Base-by-base conservation (phyloP, 1,284 basidiomycete species). In the Caloboletus firmus region DNA sequence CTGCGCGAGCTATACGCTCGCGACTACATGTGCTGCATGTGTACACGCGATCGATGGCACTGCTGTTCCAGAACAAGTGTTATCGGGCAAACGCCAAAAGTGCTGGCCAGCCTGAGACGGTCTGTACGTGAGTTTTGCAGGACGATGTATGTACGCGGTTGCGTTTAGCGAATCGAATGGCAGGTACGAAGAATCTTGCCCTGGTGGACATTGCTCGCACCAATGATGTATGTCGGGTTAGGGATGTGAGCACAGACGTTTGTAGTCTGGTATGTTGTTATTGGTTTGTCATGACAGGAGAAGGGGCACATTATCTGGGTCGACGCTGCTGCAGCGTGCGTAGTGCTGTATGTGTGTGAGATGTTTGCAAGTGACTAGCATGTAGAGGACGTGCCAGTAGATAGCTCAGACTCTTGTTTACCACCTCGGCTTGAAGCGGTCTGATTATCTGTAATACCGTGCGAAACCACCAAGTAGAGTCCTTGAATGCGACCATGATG, bases 401-500 rank as follows among this genome's bases (percentile, higher is more conserved):
- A 41, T 20, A 22, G 43, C 8, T 11, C 6, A 3, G 28, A n/a
- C n/a, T n/a, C n/a, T n/a, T n/a, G n/a, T n/a, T n/a, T n/a, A n/a
- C n/a, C n/a, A n/a, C n/a, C n/a, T n/a, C n/a, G n/a, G n/a, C n/a
- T n/a, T n/a, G n/a, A n/a, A n/a, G n/a, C n/a, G n/a, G n/a, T n/a
- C n/a, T n/a, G n/a, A 37, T 12, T 45, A 17, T n/a, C 24, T n/a
- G 40, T 10, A 13, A 12, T 45, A 49, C 26, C 49, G 61, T 62
- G 61, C 31, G 61, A 60, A 60, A 45, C 17, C 3, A 20, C 13
- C n/a, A 3, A 9, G 22, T 4, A 17, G 3, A 8, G 12, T 26
- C n/a, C 22, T 39, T 35, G 49, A 49, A 32, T 28, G 9, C 31
- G 32, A 48, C 49, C 35, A n/a, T n/a, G 40, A 68, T 68, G 66